Conservation (phyloP, 1,139 yeast species). For the Scheffersomyces lignicola region DNA sequence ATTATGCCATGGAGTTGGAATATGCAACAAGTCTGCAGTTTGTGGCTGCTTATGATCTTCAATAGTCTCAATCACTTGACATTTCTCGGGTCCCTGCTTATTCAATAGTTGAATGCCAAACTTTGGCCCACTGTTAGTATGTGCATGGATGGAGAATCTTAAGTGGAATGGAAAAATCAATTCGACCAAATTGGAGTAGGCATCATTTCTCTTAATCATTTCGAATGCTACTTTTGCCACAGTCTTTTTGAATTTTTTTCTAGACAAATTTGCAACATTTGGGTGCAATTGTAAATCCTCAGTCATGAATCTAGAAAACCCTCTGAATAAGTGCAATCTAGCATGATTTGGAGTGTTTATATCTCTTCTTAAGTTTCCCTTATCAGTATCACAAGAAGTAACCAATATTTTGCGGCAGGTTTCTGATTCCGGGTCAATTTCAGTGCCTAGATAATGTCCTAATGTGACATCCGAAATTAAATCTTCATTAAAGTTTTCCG, state of each 20-base stretch:
- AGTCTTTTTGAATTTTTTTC: constrained; percentile 49
- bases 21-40: constrained; percentile 51
- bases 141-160: constrained; percentile 63
- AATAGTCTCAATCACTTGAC: constrained; percentile 34
- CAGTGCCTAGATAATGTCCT: constrained; percentile 35
- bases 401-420: constrained; percentile 38
- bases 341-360: constrained; percentile 47
- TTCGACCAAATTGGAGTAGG: constrained; percentile 63
- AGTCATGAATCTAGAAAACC: constrained; percentile 59
- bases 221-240: constrained; percentile 59
- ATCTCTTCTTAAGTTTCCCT: constrained; percentile 34
- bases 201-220: constrained; percentile 65
- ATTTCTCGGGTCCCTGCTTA: constrained; percentile 32
- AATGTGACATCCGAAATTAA: constrained; percentile 23
- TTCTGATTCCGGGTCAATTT: constrained; percentile 35
- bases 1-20: constrained; percentile 71
- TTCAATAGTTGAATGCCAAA: constrained; percentile 52
- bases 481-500: constrained; percentile 16
- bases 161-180: constrained; percentile 58
- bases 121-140: constrained; percentile 57
- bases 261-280: constrained; percentile 36
- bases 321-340: constrained; percentile 52
- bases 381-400: constrained; percentile 41
- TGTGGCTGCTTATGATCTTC: constrained; percentile 28
- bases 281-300: constrained; percentile 52